Conservation (phyloP, 192 early-diverging fungal species). For the Mortierella alpina region DNA sequence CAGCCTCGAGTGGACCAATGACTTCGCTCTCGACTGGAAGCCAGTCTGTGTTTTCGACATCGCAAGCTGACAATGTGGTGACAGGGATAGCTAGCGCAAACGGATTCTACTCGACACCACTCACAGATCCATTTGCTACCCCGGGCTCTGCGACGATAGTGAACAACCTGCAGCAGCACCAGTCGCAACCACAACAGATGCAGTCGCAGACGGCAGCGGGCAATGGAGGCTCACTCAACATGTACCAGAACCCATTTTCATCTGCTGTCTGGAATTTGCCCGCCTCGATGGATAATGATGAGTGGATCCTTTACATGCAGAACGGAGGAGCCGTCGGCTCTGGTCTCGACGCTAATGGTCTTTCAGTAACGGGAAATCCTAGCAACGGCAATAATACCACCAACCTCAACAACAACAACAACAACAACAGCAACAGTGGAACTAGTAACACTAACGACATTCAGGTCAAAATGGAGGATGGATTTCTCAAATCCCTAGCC, state of each 20-base stretch:
- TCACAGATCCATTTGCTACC: slow-evolving; percentile 29
- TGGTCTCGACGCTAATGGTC: not conserved
- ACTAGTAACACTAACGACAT: not conserved
- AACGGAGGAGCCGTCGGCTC: slow-evolving; percentile 11
- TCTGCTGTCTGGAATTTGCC: slow-evolving; percentile 37
- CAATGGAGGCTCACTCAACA: not conserved
- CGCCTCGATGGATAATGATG: slow-evolving; percentile 38
- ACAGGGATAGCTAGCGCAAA: not conserved
- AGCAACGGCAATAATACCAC: slow-evolving; percentile 3
- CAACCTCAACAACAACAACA: slow-evolving; percentile 5
- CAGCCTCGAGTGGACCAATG: too few species aligned
- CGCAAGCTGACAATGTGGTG: not conserved
- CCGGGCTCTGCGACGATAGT: slow-evolving; percentile 19
- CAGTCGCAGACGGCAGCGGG: not conserved
- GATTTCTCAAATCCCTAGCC: not conserved
- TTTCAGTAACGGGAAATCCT: slow-evolving; percentile 1
- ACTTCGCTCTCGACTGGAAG: too few species aligned
- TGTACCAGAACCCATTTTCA: slow-evolving; percentile 46
- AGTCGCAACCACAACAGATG: not conserved
- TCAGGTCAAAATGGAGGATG: slow-evolving; percentile 2
- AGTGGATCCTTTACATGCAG: slow-evolving; percentile 52
- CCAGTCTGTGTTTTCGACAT: not conserved
- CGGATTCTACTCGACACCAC: slow-evolving; percentile 14
- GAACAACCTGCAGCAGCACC: not conserved
- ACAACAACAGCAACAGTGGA: not conserved